phyloP scores from a whole-genome alignment of 768 basidiomycete genomes.

The Xerocomellus intermedius region DNA sequence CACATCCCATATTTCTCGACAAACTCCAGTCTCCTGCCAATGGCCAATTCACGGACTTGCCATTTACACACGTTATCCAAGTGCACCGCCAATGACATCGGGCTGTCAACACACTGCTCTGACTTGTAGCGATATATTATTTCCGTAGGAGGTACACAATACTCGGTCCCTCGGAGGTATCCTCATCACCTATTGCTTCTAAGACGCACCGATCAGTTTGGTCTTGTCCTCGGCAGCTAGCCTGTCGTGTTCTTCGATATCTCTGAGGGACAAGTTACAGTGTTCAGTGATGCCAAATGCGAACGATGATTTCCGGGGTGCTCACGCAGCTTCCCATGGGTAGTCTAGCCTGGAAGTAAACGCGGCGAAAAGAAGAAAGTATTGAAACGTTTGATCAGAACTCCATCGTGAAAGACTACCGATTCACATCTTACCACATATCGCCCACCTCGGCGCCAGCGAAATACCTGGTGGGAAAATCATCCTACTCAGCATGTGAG shows the following conservation, averaged over 20 bases:
- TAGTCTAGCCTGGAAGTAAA: slow-evolving; percentile 65
- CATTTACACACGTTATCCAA: neutral
- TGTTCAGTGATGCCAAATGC: neutral
- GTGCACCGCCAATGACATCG: neutral
- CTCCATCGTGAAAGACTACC: neutral
- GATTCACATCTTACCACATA: slow-evolving; percentile 56
- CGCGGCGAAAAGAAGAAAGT: neutral
- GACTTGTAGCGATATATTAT: neutral
- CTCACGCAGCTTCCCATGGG: slow-evolving; percentile 79
- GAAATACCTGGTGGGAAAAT: slow-evolving; percentile 57
- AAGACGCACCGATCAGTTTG: slow-evolving; percentile 2
- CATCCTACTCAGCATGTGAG: slow-evolving; percentile 4
- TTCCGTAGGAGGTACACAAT: neutral
- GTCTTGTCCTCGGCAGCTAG: slow-evolving; percentile 48
- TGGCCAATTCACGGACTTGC: neutral
- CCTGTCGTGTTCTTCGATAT: slow-evolving; percentile 75
- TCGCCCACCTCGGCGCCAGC: slow-evolving; percentile 73
- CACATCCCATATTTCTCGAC: slow-evolving; percentile 1
- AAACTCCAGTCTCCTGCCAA: neutral
- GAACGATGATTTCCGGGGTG: neutral
- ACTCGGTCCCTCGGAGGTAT: neutral
- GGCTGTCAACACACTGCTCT: neutral
- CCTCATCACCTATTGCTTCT: neutral
- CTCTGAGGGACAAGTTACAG: slow-evolving; percentile 42
- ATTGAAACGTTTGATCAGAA: slow-evolving; percentile 13